These are phyloP conservation scores for Candida railenensis DNA, from an alignment of 805 yeast genomes.

Conservation along the genomic window DNA sequence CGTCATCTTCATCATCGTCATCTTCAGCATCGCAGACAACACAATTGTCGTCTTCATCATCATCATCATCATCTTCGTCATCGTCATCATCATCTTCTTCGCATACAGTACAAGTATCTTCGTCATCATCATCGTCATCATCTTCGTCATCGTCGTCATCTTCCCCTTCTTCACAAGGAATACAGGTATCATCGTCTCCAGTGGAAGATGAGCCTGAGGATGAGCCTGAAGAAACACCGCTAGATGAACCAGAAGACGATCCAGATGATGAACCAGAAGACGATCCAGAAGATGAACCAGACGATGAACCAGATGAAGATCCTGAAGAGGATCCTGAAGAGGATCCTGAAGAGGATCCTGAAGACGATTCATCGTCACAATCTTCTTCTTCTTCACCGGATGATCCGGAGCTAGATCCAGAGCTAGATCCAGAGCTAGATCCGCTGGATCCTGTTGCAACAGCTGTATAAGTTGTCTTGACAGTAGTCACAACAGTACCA, in stretches of 20 bases:
- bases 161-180: conserved; percentile 11
- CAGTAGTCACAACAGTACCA: conserved; percentile 5
- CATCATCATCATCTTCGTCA: conserved; percentile 13
- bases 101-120: no score
- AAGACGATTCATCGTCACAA: conserved; percentile 5
- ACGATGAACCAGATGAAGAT: conserved; percentile 10
- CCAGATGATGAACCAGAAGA: conserved; percentile 3
- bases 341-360: conserved; percentile 4
- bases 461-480: background rate
- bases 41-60: conserved; percentile 7
- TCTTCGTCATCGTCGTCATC: conserved; percentile 13
- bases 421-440: background rate
- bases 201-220: conserved; percentile 6
- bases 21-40: conserved; percentile 5
- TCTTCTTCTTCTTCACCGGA: conserved; percentile 13
- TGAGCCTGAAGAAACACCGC: conserved; percentile 2
- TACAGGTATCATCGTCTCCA: conserved; percentile 3
- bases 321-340: conserved; percentile 4
- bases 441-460: background rate
- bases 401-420: background rate
- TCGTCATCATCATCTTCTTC: conserved; percentile 12
- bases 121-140: conserved; percentile 11
- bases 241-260: conserved; percentile 5
- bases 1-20: conserved; percentile 10
- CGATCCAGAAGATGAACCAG: background rate